These are phyloP conservation scores for Castanea crenata DNA, from an alignment of 306 rosid genomes.

Conservation along the genomic window DNA sequence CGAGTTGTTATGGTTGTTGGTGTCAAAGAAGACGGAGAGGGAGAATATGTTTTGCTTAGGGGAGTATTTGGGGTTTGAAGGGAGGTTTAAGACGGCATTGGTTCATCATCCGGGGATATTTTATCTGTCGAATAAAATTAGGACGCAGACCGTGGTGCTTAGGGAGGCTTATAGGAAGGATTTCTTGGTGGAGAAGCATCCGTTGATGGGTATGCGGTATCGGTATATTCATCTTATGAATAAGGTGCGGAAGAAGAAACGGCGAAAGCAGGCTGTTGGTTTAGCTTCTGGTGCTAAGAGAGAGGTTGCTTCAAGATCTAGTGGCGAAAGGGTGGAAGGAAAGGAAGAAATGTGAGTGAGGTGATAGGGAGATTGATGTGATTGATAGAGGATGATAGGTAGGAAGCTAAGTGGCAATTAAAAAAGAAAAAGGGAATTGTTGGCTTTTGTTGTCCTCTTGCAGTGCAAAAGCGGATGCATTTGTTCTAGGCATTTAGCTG, in stretches of 20 bases:
- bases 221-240: constrained; percentile 68
- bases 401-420: not conserved
- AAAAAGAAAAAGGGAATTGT: not conserved
- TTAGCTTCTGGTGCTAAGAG: not conserved
- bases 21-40: constrained; percentile 76
- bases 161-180: constrained; percentile 80
- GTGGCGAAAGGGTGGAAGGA: not conserved
- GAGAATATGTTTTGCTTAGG: constrained; percentile 50
- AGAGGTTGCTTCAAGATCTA: not conserved
- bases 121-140: constrained; percentile 72
- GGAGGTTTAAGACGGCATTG: constrained; percentile 68
- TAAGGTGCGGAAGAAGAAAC: constrained; percentile 26
- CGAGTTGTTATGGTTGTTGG: constrained; percentile 69
- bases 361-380: not conserved
- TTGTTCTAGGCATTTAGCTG: not conserved
- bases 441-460: not conserved
- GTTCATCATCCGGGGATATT: constrained; percentile 83
- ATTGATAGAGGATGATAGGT: not conserved
- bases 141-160: constrained; percentile 74
- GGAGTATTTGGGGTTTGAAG: constrained; percentile 72
- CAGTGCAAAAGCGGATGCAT: not conserved
- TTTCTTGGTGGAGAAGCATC: constrained; percentile 63
- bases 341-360: not conserved
- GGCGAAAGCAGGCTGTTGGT: constrained; percentile 17
- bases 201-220: constrained; percentile 66